Conservation (phyloP, 768 basidiomycete species). For the Mycena pura region DNA sequence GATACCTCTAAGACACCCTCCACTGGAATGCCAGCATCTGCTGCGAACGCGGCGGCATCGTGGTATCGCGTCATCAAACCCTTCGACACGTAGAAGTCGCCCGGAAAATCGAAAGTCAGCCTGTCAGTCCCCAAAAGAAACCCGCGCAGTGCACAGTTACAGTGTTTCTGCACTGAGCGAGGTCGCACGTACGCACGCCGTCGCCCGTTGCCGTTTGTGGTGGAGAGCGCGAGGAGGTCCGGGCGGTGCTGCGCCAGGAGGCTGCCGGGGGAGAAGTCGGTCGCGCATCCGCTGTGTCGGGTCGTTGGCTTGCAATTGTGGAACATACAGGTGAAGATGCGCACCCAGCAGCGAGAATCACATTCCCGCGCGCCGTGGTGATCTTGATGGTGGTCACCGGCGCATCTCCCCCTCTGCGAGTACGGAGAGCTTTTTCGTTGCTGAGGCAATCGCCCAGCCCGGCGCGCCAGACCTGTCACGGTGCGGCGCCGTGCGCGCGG, state of each 20-base stretch:
- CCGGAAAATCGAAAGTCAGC: too few species aligned
- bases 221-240: conserved; percentile 32
- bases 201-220: conserved; percentile 37
- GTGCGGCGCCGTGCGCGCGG: conserved; percentile 32
- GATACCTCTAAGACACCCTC: conserved; percentile 11
- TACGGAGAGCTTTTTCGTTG: conserved; percentile 30
- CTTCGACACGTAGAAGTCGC: conserved; percentile 35
- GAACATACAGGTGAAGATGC: background rate
- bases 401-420: background rate
- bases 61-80: conserved; percentile 32
- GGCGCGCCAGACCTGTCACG: conserved; percentile 34
- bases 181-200: conserved; percentile 31
- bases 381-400: conserved; percentile 28
- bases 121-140: conserved; percentile 46
- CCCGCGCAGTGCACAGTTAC: conserved; percentile 72
- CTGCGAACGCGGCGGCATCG: conserved; percentile 28
- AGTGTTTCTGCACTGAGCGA: conserved; percentile 35
- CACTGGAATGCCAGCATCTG: conserved; percentile 20
- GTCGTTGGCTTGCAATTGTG: background rate
- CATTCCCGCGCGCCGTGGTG: conserved; percentile 14
- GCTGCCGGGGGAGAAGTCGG: conserved; percentile 30
- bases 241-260: conserved; percentile 31
- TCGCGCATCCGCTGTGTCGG: conserved; percentile 30
- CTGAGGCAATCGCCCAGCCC: conserved; percentile 34
- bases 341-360: conserved; percentile 33